Base-by-base conservation (phyloP, 352 stramenopile species). In the Pythium coloratum region DNA sequence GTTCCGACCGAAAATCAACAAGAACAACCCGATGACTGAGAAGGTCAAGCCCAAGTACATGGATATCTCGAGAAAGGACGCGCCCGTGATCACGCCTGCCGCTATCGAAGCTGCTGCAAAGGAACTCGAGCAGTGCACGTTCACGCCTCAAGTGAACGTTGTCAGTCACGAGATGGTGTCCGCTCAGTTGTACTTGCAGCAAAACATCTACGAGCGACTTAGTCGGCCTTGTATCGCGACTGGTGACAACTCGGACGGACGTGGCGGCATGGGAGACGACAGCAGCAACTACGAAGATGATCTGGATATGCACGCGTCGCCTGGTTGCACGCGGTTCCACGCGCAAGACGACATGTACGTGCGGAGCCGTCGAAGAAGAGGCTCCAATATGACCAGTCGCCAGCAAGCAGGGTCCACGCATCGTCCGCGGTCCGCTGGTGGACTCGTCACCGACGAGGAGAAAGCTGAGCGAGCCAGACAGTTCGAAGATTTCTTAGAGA, bases 151-250 rank as follows among this genome's bases (percentile, higher is more conserved):
- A 69, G 81, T 94, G 49, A 94, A 95, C 63, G 62, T 72, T 2
- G 87, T 95, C 62, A 74, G 76, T 59, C 70, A 76, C 2, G 84
- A 91, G 42, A 94, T 95, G 86, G 72, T 90, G 16, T 92, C 86
- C 5, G 88, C 88, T 0, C 88, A 95, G 62, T 74, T 94, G 54
- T 94, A 95, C 44, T 69, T 94, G 40, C 81, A 92, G 65, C 84
- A 95, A 62, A 89, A 95, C 58, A 93, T 95, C 57, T 93, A 90
- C 72, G 84, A 93, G 50, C 84, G 85, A 2, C 75, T 95, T 24
- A 95, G 86, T 59, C 83, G 81, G 3, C 81, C 83, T 0, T 90
- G 81, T 51, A 73, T 62, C 20, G 62, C 68, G 8, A 49, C 60
- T 2, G 46, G 30, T 1, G 71, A 81, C 8, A 42, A 7, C 5